Conservation (phyloP, 1,284 basidiomycete species). For the Cryptococcus sp. region DNA sequence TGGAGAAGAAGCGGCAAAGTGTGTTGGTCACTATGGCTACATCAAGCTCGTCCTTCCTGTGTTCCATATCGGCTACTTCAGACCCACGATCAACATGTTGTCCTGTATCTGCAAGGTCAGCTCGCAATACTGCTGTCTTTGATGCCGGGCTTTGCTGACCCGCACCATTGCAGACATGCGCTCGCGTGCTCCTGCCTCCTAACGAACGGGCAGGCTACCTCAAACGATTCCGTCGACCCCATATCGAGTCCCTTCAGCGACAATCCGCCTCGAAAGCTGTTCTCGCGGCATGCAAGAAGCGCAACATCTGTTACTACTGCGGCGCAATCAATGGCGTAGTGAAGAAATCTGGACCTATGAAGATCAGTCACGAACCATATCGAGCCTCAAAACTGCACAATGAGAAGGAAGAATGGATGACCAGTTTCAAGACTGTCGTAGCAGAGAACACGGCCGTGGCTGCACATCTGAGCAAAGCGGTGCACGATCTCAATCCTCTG, state of each 20-base stretch:
- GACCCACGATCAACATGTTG: conserved; percentile 87
- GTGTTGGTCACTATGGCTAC: conserved; percentile 97
- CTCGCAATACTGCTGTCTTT: conserved; percentile 1
- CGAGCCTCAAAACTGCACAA: conserved; percentile 90
- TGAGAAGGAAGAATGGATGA: conserved; percentile 85
- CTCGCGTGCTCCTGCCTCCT: conserved; percentile 88
- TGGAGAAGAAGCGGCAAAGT: conserved; percentile 86
- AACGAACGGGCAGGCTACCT: conserved; percentile 81
- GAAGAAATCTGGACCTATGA: conserved; percentile 92
- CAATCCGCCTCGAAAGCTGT: conserved; percentile 86
- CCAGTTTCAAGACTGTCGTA: conserved; percentile 78
- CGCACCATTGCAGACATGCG: conserved; percentile 70
- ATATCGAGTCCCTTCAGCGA: conserved; percentile 91
- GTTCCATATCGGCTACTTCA: conserved; percentile 98
- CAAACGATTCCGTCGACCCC: conserved; percentile 83
- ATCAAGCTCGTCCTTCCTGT: conserved; percentile 95
- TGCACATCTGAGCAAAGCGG: conserved; percentile 82
- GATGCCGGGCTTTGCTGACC: not conserved
- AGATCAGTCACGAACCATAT: conserved; percentile 98
- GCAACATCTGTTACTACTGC: conserved; percentile 91
- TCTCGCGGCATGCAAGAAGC: conserved; percentile 83
- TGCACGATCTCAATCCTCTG: conserved; percentile 92
- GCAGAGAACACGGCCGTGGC: conserved; percentile 84
- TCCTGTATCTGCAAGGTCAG: conserved; percentile 94
- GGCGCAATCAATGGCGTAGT: conserved; percentile 91